Base-by-base conservation (phyloP, 1,139 yeast species). In the Sugiyamaella sp. region DNA sequence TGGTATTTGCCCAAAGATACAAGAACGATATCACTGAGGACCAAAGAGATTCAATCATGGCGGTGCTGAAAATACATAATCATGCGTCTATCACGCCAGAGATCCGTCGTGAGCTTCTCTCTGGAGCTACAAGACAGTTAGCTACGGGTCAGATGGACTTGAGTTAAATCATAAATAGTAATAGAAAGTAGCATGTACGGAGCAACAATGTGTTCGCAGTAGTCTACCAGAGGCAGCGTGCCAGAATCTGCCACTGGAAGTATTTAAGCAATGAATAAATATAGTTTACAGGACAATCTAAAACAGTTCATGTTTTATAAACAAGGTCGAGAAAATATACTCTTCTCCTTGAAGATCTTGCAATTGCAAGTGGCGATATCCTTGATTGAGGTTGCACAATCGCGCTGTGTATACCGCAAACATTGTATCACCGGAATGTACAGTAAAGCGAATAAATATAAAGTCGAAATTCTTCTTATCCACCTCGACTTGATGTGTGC, bases 1-100 rank as follows among this genome's bases (percentile, higher is more conserved):
- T 93, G 56, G 86, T 95, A 2, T 95, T 93, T 76, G 96, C 97
- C 42, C 97, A 91, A 74, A 80, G 97, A 61, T 93, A 93, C 71
- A 93, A 93, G 72, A 91, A 93, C 70, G 99, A 93, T 75, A 89
- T 93, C 57, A 93, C 99, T 14, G 96, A 89, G 65, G 99, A 95
- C 69, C 99, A 93, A 76, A 81, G 97, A 68, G 99, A 93, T 64
- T 89, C 91, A 72, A 75, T 93, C 58, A 74, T 93, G 67, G 98
- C 93, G 64, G 91, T 96, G 2, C 82, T 90, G 17, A 86, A 96
- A 72, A 91, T 86, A 69, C 86, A 96, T 72, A 85, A 85, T 52
- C 99, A 93, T 68, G 86, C 79, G 60, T 86, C 85, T 27, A 88
- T 93, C 59, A 95, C 97, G 1, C 96, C 97, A 2, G 99, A 91